Conservation (phyloP, 257 asterid species). For the Nemophila menziesii region DNA sequence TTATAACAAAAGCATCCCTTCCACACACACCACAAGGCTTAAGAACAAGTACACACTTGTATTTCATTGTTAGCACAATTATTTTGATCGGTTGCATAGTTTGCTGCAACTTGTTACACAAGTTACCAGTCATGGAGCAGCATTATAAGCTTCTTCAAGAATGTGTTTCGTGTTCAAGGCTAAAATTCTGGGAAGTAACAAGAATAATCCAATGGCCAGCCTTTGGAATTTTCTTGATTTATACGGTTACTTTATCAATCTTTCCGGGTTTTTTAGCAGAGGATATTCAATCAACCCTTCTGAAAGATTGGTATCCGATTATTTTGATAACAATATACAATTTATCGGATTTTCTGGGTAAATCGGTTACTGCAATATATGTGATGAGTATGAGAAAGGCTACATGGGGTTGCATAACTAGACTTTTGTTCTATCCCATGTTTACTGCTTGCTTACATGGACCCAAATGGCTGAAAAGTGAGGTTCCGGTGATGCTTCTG, state of each 20-base stretch:
- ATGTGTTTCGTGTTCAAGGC: conserved; percentile 11
- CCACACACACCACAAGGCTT: conserved; percentile 62
- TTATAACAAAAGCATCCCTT: conserved; percentile 61
- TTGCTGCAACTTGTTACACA: conserved; percentile 45
- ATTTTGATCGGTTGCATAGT: conserved; percentile 36
- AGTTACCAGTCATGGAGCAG: conserved; percentile 39
- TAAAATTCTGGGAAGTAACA: conserved; percentile 22
- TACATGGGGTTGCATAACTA: conserved; percentile 45
- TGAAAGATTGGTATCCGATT: conserved; percentile 68
- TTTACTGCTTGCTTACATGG: conserved; percentile 58
- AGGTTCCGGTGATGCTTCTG: conserved; percentile 41
- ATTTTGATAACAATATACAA: conserved; percentile 43
- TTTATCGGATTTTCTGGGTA: conserved; percentile 52
- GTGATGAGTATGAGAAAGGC: conserved; percentile 29
- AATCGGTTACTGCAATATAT: conserved; percentile 39
- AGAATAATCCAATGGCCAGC: conserved; percentile 40
- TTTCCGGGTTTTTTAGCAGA: conserved; percentile 73
- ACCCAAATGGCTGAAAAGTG: conserved; percentile 63
- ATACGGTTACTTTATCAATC: conserved; percentile 61
- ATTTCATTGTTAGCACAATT: conserved; percentile 40
- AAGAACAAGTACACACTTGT: conserved; percentile 51
- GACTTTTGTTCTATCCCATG: conserved; percentile 58
- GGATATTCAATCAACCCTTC: conserved; percentile 28
- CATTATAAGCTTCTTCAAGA: conserved; percentile 19
- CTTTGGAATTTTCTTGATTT: conserved; percentile 46